phyloP scores from a whole-genome alignment of 2,329 filamentous ascomycete genomes.

The Penicillium italicum region DNA sequence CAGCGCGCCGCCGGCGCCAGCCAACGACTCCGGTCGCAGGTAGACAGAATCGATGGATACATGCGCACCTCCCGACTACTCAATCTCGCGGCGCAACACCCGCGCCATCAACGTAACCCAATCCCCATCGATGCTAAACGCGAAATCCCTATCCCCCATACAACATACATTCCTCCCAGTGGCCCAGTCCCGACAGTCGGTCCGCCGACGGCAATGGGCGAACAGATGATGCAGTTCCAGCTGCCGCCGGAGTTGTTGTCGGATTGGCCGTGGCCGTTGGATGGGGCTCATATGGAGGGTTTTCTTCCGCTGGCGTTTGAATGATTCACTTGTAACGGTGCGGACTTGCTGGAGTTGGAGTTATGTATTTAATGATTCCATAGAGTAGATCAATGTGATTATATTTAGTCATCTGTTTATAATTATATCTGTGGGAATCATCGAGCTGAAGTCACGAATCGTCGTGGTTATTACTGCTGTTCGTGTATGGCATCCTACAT shows the following conservation, averaged over 20 bases:
- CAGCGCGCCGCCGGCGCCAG: slow-evolving; percentile 41
- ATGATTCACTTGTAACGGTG: background rate
- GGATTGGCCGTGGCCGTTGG: slow-evolving; percentile 42
- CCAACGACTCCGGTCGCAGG: slow-evolving; percentile 40
- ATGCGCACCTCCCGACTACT: slow-evolving; percentile 31
- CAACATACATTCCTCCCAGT: slow-evolving; percentile 9
- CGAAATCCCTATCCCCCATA: slow-evolving; percentile 6
- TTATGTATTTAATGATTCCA: background rate
- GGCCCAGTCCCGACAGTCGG: slow-evolving; percentile 1
- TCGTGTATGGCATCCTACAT: no score
- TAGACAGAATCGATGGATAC: slow-evolving; percentile 46
- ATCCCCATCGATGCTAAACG: slow-evolving; percentile 5
- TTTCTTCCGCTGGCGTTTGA: slow-evolving; percentile 26
- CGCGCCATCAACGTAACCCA: slow-evolving; percentile 8
- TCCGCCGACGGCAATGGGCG: slow-evolving; percentile 10
- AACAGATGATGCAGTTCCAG: slow-evolving; percentile 36
- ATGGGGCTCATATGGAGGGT: slow-evolving; percentile 22
- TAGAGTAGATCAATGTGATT: slow-evolving; percentile 3
- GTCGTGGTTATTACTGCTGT: background rate
- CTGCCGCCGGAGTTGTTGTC: slow-evolving; percentile 41
- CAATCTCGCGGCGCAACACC: slow-evolving; percentile 9
- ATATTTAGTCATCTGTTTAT: slow-evolving; percentile 3
- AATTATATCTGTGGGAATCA: background rate
- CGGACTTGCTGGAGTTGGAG: background rate
- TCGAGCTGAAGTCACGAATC: background rate